Base-by-base conservation (phyloP, 2,329 filamentous ascomycete species). In the Paraphaeosphaeria minitans region DNA sequence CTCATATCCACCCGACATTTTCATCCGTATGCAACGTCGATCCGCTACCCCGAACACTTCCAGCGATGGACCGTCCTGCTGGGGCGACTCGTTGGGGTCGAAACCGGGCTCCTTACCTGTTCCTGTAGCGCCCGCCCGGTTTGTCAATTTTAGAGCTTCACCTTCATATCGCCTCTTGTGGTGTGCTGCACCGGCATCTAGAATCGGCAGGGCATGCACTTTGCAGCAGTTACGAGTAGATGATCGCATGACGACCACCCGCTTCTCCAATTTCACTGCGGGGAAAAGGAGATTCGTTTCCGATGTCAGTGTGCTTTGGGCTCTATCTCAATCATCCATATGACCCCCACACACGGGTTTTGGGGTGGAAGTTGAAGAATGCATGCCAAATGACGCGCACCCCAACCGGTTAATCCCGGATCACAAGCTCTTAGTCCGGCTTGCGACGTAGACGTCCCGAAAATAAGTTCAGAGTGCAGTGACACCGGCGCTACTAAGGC, bases 211-310 rank as follows among this genome's bases (percentile, higher is more conserved):
- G 31, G 10, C 16, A 33, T 9, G 22, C 21, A 51, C 48, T 51
- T 29, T 51, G 16, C 14, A 27, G 33, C 21, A 22, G 50, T 53
- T 43, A 27, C 50, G 35, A 53, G 37, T 54, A 54, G 41, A 54
- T 37, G 52, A 54, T 27, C 16, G 27, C 12, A 37, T 37, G 9
- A 46, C 16, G 50, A 31, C 39, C 37, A 53, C 50, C 37, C 27
- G 50, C 37, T 43, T 31, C 50, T 31, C 50, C 42, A 54, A 54
- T 54, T 47, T 54, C 42, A 46, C 29, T 46, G 29, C 52, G 52
- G 52, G 41, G 42, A 54, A 22, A 47, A 39, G 29, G 52, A 46
- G 42, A 27, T 16, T 37, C 9, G n/a, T n/a, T 54, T 37, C 52
- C 41, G 31, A n/a, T 31, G 4, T 29, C 14, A 24, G 19, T 37